These are phyloP conservation scores for Amanita rimosa DNA, from an alignment of 768 basidiomycete genomes.

Conservation along the genomic window DNA sequence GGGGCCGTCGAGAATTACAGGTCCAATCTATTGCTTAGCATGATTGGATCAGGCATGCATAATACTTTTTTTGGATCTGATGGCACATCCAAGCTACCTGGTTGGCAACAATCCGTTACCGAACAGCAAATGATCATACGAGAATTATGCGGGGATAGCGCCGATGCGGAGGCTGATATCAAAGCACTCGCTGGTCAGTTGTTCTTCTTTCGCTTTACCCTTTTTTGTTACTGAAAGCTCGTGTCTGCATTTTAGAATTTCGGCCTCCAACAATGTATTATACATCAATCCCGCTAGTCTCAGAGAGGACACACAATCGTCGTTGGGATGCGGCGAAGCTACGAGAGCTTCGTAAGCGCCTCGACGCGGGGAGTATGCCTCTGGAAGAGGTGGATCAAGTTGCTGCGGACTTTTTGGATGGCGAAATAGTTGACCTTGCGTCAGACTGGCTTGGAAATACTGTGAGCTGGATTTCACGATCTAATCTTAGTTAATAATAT, in stretches of 20 bases:
- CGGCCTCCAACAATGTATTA: constrained; percentile 94
- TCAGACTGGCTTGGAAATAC: constrained; percentile 99
- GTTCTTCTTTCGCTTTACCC: constrained; percentile 17
- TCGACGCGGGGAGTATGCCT: constrained; percentile 82
- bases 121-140: constrained; percentile 98
- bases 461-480: constrained; percentile 26
- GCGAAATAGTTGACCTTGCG: constrained; percentile 89
- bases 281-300: constrained; percentile 85
- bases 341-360: constrained; percentile 86
- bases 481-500: not conserved
- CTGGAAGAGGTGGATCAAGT: constrained; percentile 86
- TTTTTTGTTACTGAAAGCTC: constrained; percentile 1
- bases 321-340: constrained; percentile 92
- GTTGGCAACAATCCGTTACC: constrained; percentile 67
- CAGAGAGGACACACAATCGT: constrained; percentile 74
- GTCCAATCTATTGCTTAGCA: constrained; percentile 80
- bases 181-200: constrained; percentile 68
- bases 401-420: constrained; percentile 82
- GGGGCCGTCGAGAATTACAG: constrained; percentile 93
- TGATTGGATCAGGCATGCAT: constrained; percentile 73
- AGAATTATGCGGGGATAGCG: constrained; percentile 70
- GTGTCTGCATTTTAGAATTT: constrained; percentile 47
- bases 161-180: constrained; percentile 77
- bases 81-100: constrained; percentile 46
- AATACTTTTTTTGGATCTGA: constrained; percentile 43